Evolutionary conservation across 805 yeast species (phyloP).

Genomic region (Pichia cephalocereana): DNA sequence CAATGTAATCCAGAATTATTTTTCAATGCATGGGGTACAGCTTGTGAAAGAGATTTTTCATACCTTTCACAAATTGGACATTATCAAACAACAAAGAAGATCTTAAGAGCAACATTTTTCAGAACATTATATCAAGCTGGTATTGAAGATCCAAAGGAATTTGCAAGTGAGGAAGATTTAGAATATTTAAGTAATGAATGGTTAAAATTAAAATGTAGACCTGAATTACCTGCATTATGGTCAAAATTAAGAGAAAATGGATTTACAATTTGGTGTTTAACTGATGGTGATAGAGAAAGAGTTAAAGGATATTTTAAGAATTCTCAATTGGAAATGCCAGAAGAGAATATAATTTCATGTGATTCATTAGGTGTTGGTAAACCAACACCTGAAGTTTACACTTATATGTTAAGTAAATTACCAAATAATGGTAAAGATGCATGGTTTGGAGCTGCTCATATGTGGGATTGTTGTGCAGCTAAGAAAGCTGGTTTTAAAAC

Average conservation of each 20-base stretch:
- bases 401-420: conserved; percentile 17
- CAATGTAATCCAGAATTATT: conserved; percentile 12
- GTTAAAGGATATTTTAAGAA: conserved; percentile 21
- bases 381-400: conserved; percentile 21
- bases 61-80: conserved; percentile 19
- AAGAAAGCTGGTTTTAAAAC: conserved; percentile 23
- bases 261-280: conserved; percentile 24
- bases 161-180: conserved; percentile 22
- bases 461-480: conserved; percentile 27
- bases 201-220: conserved; percentile 20
- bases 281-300: conserved; percentile 21
- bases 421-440: conserved; percentile 20
- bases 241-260: conserved; percentile 21
- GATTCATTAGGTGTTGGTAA: conserved; percentile 23
- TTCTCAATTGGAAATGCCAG: conserved; percentile 21
- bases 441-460: conserved; percentile 26
- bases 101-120: conserved; percentile 20
- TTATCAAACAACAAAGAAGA: conserved; percentile 19
- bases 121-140: conserved; percentile 21
- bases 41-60: conserved; percentile 72
- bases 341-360: conserved; percentile 22
- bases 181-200: conserved; percentile 17
- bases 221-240: conserved; percentile 21
- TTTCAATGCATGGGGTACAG: conserved; percentile 9
- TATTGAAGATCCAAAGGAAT: conserved; percentile 18